Conservation (phyloP, 345 rosid genomes). For the Corchorus olitorius region DNA sequence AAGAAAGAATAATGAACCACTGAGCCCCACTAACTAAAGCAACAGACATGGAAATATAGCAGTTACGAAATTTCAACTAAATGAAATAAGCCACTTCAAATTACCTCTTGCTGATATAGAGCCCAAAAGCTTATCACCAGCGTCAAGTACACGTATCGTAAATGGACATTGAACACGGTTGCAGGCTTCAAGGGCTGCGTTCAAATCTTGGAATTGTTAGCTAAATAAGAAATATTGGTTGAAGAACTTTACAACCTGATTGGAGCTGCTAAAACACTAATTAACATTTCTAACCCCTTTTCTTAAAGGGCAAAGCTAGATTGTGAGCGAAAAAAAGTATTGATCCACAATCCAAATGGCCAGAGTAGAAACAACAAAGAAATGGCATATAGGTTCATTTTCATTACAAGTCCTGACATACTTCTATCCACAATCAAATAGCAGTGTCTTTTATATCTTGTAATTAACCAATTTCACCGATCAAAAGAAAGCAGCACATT, state of each 20-base stretch:
- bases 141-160: slow-evolving; percentile 62
- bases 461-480: background rate
- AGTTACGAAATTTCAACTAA: background rate
- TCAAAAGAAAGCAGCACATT: background rate
- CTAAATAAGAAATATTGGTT: background rate
- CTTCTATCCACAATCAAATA: background rate
- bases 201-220: slow-evolving; percentile 14
- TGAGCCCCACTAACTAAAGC: background rate
- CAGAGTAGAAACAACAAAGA: background rate
- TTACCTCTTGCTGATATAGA: slow-evolving; percentile 68
- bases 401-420: background rate
- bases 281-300: background rate
- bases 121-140: slow-evolving; percentile 60
- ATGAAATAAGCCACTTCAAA: background rate
- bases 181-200: slow-evolving; percentile 78
- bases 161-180: slow-evolving; percentile 59
- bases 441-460: background rate
- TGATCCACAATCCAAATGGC: too few species aligned
- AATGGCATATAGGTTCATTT: background rate
- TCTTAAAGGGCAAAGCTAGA: background rate
- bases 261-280: background rate
- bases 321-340: background rate
- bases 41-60: background rate
- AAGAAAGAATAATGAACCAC: background rate
- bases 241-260: background rate